Percentiles rank a stretch among this genome's conserved stretches.
These are phyloP conservation scores for Fusarium liriodendri DNA, from an alignment of 2,329 filamentous ascomycete species.

Conservation along the genomic window DNA sequence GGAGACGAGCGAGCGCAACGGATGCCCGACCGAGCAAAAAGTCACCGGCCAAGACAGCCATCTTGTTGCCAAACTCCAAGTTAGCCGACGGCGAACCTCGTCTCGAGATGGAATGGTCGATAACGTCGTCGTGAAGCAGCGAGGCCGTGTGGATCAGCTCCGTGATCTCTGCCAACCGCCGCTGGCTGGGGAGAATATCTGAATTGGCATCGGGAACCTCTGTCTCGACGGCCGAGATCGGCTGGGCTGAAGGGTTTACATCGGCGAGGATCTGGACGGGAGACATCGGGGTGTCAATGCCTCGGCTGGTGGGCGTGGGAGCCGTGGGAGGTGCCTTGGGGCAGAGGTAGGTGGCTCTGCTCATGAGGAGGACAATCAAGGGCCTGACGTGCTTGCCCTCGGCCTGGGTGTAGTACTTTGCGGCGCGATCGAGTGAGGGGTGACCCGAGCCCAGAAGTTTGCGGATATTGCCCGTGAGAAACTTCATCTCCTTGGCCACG, in stretches of 20 bases:
- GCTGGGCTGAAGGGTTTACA: conserved; percentile 75
- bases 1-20: conserved; percentile 87
- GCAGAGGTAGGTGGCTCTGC: conserved; percentile 86
- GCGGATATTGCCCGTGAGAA: conserved; percentile 91
- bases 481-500: conserved; percentile 97
- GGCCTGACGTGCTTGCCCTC: conserved; percentile 98
- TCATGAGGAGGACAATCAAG: conserved; percentile 95
- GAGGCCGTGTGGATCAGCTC: conserved; percentile 98
- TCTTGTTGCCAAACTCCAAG: conserved; percentile 97
- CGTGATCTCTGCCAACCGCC: conserved; percentile 93
- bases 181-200: conserved; percentile 91
- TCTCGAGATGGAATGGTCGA: conserved; percentile 89
- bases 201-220: conserved; percentile 56
- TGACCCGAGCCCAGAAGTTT: conserved; percentile 95
- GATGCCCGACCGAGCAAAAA: conserved; percentile 94
- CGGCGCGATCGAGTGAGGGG: conserved; percentile 91
- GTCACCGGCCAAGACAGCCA: conserved; percentile 97
- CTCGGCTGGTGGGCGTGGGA: conserved; percentile 55
- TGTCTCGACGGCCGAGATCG: conserved; percentile 54
- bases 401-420: conserved; percentile 97
- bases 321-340: conserved; percentile 63
- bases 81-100: conserved; percentile 90
- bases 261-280: conserved; percentile 75
- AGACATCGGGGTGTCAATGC: conserved; percentile 67
- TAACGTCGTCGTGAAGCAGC: conserved; percentile 96